Base-by-base conservation (phyloP, 1,139 yeast genomes). In the Arxiozyma heterogenica region DNA sequence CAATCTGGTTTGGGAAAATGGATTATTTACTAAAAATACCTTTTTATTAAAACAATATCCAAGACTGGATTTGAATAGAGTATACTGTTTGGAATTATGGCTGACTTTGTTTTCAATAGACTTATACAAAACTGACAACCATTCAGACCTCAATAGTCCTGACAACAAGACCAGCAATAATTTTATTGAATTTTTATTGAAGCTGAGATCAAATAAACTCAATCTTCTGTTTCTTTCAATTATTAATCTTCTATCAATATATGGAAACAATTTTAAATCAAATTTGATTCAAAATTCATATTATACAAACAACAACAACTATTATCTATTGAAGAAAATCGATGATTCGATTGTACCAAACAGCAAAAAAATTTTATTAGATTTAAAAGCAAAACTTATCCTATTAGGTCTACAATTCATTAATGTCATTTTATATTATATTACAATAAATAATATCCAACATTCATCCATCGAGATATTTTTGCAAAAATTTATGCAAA, bases 71-170 rank as follows among this genome's bases (percentile, higher is more conserved):
- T 70, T 82, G 34, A 82, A 86, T 65, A 76, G 95, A 60, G 68
- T 82, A 4, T 95, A 87, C 60, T 72, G 87, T 1, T 63, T 93
- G 46, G 74, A 85, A 53, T 71, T 89, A 15, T 56, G 91, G 12
- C 62, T 86, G 7, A 75, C 84, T 0, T 69, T 91, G n/a, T 74
- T 80, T 25, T 85, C 96, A 0, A 78, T 76, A 50, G 75, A 84
- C 12, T 67, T 90, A 51, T 90, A 88, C 47, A 50, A 53, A 4
- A 7, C 15, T 11, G 44, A 47, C 8, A 17, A 3, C 1, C 20
- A 18, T 17, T 25, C 43, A 30, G 41, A 18, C 1, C 21, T 18
- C 15, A 41, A 8, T 21, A 34, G 18, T 7, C 6, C 17, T 20
- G 42, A 41, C 15, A 49, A 49, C 21, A 18, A 21, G 6, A 22